Evolutionary conservation across 208 protist species (phyloP).

Genomic region (Leishmania arabica): DNA sequence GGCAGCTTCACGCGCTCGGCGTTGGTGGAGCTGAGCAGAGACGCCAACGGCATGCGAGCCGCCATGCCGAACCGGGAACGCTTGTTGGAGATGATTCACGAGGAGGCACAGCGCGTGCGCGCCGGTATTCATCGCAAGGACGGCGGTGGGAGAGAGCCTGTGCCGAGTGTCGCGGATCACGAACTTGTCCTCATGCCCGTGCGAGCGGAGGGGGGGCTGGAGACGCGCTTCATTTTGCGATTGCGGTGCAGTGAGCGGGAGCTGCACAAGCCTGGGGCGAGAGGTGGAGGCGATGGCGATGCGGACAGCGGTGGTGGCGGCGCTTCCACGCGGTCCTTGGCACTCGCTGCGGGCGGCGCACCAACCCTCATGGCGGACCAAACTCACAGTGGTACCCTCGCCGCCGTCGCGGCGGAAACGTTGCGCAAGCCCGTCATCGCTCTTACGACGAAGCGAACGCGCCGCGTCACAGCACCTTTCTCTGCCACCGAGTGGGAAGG

Average conservation of each 20-base stretch:
- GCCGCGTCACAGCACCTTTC: conserved; percentile 13
- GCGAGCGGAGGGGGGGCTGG: conserved; percentile 8
- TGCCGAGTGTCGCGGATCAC: conserved; percentile 31
- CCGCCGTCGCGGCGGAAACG: too few relatives aligned
- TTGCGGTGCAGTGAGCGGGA: conserved; percentile 42
- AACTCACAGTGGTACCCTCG: neutral
- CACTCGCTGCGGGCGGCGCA: neutral
- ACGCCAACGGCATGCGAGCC: conserved; percentile 16
- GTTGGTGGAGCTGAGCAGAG: conserved; percentile 40
- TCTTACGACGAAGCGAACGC: neutral
- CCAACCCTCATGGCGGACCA: neutral
- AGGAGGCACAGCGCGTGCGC: conserved; percentile 12
- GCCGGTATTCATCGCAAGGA: neutral
- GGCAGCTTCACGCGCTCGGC: conserved; percentile 67
- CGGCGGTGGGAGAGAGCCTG: neutral
- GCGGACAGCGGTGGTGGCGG: neutral
- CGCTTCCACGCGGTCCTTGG: neutral
- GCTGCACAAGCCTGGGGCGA: neutral
- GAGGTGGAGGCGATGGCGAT: neutral
- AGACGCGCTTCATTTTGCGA: conserved; percentile 48
- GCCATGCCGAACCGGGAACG: conserved; percentile 32
- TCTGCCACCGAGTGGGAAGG: conserved; percentile 34
- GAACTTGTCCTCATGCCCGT: conserved; percentile 79
- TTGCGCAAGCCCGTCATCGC: neutral
- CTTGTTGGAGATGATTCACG: conserved; percentile 40